Base-by-base conservation (phyloP, 2,329 filamentous ascomycete species). In the Xylaria sp. region DNA sequence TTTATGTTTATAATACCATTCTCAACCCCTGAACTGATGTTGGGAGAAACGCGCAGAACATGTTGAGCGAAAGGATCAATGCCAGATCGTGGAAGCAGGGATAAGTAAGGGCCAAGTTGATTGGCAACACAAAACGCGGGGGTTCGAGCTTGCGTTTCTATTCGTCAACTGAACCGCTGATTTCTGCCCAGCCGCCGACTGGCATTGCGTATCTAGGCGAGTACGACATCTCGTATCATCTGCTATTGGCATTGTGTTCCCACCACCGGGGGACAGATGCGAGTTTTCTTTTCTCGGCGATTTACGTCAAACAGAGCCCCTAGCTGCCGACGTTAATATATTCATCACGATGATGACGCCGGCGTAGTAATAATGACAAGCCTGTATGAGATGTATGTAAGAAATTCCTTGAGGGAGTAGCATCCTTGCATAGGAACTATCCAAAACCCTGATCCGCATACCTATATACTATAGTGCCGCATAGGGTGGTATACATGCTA, bases 81-180 rank as follows among this genome's bases (percentile, higher is more conserved):
- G n/a, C n/a, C n/a, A n/a, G n/a, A n/a, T n/a, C n/a, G n/a, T n/a
- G n/a, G n/a, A n/a, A n/a, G n/a, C n/a, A n/a, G n/a, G n/a, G n/a
- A n/a, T n/a, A n/a, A n/a, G n/a, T n/a, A n/a, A n/a, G n/a, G n/a
- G n/a, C 31, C 41, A 35, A 40, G 51, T 59, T 46, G 58, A 46
- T 57, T 63, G 48, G 17, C 15, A 27, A 52, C 43, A 58, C 27
- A 59, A 43, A 62, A 62, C 56, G 62, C 62, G 58, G 62, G 62
- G 62, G 54, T 10, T 54, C 11, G 23, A 29, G 23, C 21, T 43
- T 6, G 49, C 52, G 8, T 46, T 62, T 62, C 59, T 62, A 64
- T 64, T 64, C 59, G 62, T 13, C 37, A 17, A 33, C 33, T 38
- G 37, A n/a, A n/a, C 7, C 3, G 15, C 37, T 49, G 25, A 31